These are phyloP conservation scores for Leishmania major DNA, from an alignment of 208 protist species.

Conservation along the genomic window DNA sequence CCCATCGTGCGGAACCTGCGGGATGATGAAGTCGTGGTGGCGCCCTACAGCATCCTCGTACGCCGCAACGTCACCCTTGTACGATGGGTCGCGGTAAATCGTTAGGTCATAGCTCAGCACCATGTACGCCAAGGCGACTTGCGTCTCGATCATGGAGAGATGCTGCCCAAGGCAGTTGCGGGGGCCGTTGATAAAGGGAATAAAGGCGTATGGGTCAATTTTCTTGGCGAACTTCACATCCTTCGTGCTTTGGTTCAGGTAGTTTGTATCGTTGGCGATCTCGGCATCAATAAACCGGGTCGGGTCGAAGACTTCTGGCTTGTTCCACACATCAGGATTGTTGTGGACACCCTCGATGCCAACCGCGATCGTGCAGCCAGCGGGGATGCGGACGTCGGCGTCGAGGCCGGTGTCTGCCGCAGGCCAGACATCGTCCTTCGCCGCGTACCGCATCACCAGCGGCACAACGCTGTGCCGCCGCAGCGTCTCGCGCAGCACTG, in stretches of 20 bases:
- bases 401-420: conserved; percentile 79
- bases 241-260: conserved; percentile 33
- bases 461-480: conserved; percentile 87
- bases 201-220: conserved; percentile 89
- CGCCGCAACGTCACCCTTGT: conserved; percentile 24
- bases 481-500: conserved; percentile 86
- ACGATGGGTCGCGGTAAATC: conserved; percentile 48
- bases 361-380: conserved; percentile 76
- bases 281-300: conserved; percentile 83
- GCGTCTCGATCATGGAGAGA: conserved; percentile 88
- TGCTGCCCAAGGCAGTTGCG: conserved; percentile 94
- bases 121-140: conserved; percentile 79
- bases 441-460: conserved; percentile 81
- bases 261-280: conserved; percentile 80
- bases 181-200: conserved; percentile 93
- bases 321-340: conserved; percentile 77
- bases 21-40: conserved; percentile 85
- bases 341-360: conserved; percentile 85
- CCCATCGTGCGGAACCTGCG: conserved; percentile 79
- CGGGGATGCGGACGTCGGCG: conserved; percentile 69
- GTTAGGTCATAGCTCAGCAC: conserved; percentile 74
- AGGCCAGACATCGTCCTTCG: conserved; percentile 76
- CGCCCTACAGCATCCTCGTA: conserved; percentile 68
- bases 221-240: conserved; percentile 56
- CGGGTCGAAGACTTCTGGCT: conserved; percentile 80